Conservation (phyloP, 2,329 filamentous ascomycete genomes). For the Zasmidium angulare region DNA sequence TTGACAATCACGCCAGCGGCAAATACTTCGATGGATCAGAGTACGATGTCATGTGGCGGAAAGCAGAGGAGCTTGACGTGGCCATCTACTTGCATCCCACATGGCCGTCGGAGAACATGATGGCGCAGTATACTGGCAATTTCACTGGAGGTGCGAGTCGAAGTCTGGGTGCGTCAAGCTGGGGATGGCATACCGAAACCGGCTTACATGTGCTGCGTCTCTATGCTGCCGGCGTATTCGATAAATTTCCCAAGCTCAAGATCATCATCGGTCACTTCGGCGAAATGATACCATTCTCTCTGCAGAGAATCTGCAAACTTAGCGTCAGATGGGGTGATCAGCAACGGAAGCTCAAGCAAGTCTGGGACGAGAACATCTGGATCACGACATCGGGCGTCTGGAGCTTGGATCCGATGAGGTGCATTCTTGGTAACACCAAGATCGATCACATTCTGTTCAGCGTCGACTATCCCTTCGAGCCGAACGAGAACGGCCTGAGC, state of each 20-base stretch:
- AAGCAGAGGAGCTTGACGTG: slow-evolving; percentile 47
- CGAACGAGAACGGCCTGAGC: slow-evolving; percentile 50
- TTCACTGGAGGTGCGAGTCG: slow-evolving; percentile 33
- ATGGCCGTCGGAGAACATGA: slow-evolving; percentile 41
- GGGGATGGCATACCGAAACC: slow-evolving; percentile 54
- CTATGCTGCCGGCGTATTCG: slow-evolving; percentile 56
- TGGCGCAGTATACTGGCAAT: slow-evolving; percentile 34
- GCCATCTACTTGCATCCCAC: slow-evolving; percentile 55
- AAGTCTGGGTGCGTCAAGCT: slow-evolving; percentile 44
- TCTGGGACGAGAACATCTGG: slow-evolving; percentile 56
- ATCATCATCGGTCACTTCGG: slow-evolving; percentile 59
- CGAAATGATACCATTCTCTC: slow-evolving; percentile 58
- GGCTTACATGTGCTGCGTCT: slow-evolving; percentile 52
- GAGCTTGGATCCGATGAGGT: slow-evolving; percentile 51
- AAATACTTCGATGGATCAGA: slow-evolving; percentile 36
- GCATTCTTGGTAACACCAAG: slow-evolving; percentile 37
- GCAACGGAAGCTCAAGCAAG: slow-evolving; percentile 41
- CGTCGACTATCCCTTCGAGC: slow-evolving; percentile 60
- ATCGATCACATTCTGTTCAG: slow-evolving; percentile 57
- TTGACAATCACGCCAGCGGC: slow-evolving; percentile 38
- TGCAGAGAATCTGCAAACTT: slow-evolving; percentile 47
- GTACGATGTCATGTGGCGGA: slow-evolving; percentile 33
- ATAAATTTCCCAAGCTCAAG: slow-evolving; percentile 54
- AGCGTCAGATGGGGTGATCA: slow-evolving; percentile 34
- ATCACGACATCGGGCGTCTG: slow-evolving; percentile 60